Conservation (phyloP, 2,329 filamentous ascomycete genomes). For the Aspergillus viridinutans region DNA sequence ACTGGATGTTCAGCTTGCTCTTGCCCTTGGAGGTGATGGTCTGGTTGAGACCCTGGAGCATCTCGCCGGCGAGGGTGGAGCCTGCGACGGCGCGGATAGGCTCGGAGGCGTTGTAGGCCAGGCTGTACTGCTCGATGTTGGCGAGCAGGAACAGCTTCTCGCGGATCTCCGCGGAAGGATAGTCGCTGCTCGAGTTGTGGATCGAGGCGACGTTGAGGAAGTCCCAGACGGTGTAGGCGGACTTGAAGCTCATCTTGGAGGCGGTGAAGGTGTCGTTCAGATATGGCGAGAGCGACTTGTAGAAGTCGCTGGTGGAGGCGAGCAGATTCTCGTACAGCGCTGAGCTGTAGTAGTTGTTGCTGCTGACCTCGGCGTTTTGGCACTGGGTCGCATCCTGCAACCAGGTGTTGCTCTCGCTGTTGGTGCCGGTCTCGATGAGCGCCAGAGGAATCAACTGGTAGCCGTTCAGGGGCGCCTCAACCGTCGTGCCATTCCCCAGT, state of each 20-base stretch:
- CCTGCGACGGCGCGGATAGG: slow-evolving; percentile 50
- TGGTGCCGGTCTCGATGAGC: slow-evolving; percentile 56
- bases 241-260: slow-evolving; percentile 53
- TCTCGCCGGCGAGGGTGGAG: slow-evolving; percentile 62
- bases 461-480: slow-evolving; percentile 67
- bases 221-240: slow-evolving; percentile 64
- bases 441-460: slow-evolving; percentile 81
- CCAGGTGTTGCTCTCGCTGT: slow-evolving; percentile 56
- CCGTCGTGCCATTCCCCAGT: slow-evolving; percentile 65
- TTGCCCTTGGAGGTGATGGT: slow-evolving; percentile 37
- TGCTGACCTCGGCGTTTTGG: slow-evolving; percentile 53
- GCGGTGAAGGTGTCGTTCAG: slow-evolving; percentile 50
- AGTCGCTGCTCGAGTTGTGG: slow-evolving; percentile 56
- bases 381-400: slow-evolving; percentile 56
- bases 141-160: slow-evolving; percentile 68
- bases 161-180: slow-evolving; percentile 57
- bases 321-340: slow-evolving; percentile 47
- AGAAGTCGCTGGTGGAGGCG: slow-evolving; percentile 51
- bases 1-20: slow-evolving; percentile 50
- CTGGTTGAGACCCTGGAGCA: slow-evolving; percentile 46
- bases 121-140: slow-evolving; percentile 73
- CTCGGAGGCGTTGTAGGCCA: slow-evolving; percentile 67
- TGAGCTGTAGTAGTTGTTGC: slow-evolving; percentile 55
- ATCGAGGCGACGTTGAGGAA: slow-evolving; percentile 60
- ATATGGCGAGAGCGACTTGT: slow-evolving; percentile 48